A percentile compares a stretch with the other conserved stretches of the same genome.
phyloP scores from a whole-genome alignment of 345 rosid species.

The Nasturtium officinale region DNA sequence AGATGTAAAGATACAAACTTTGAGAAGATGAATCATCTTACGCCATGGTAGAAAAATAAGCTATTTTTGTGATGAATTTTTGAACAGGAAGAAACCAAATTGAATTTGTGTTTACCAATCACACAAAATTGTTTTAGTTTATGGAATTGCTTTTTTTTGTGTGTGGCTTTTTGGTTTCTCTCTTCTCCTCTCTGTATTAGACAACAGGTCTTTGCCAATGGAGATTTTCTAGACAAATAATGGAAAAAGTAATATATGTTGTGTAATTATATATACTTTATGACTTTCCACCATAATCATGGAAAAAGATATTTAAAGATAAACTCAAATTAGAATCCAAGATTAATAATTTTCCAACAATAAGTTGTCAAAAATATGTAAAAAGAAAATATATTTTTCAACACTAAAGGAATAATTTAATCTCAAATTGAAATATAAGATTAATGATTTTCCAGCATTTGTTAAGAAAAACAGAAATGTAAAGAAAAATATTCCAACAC shows the following conservation, averaged over 20 bases:
- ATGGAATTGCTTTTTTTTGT: constrained; percentile 38
- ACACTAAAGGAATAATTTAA: too few species aligned
- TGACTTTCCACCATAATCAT: constrained; percentile 26
- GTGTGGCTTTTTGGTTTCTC: background rate
- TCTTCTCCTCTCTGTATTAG: constrained; percentile 3
- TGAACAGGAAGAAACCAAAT: constrained; percentile 17
- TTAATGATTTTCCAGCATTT: background rate
- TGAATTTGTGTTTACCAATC: constrained; percentile 16
- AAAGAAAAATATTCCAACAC: background rate
- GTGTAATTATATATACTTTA: constrained; percentile 5
- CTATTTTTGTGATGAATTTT: background rate
- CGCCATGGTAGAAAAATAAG: constrained; percentile 13
- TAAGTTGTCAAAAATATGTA: too few species aligned
- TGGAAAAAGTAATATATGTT: constrained; percentile 15
- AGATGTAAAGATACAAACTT: constrained; percentile 16
- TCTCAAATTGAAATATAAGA: background rate
- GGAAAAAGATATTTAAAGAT: background rate
- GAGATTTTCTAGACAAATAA: constrained; percentile 6
- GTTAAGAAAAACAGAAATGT: too few species aligned
- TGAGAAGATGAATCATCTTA: constrained; percentile 29
- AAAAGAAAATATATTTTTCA: too few species aligned
- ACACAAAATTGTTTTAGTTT: constrained; percentile 7
- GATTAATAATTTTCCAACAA: background rate
- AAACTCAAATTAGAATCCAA: background rate
- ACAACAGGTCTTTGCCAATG: constrained; percentile 13